These are phyloP conservation scores for Ustilago lituana DNA, from an alignment of 1,284 basidiomycete genomes.

Conservation along the genomic window DNA sequence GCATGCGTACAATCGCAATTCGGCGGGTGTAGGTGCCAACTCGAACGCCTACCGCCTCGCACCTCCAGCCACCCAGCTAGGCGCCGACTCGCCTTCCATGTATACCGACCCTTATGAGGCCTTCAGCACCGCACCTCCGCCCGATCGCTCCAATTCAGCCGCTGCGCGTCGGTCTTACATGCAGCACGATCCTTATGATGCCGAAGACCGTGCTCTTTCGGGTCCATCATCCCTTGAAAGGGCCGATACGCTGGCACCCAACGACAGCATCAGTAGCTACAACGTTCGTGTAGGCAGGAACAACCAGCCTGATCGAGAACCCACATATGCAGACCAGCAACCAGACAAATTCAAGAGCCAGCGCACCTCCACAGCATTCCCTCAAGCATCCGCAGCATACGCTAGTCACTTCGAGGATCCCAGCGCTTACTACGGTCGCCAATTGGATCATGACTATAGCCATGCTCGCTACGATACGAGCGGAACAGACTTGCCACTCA, in stretches of 20 bases:
- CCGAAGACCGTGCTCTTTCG: conserved; percentile 22
- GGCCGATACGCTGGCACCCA: conserved; percentile 46
- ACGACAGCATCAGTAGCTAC: conserved; percentile 55
- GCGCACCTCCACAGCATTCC: conserved; percentile 6
- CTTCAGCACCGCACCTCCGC: conserved; percentile 25
- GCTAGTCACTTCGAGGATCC: conserved; percentile 18
- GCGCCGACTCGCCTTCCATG: conserved; percentile 47
- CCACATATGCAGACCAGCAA: conserved; percentile 6
- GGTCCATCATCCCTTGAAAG: conserved; percentile 22
- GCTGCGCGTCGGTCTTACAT: conserved; percentile 20
- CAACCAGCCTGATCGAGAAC: conserved; percentile 15
- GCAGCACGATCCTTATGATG: conserved; percentile 35
- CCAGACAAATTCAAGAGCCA: conserved; percentile 3
- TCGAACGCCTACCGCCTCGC: conserved; percentile 35
- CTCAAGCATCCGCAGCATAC: conserved; percentile 9
- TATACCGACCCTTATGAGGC: conserved; percentile 56
- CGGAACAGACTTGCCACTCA: conserved; percentile 50
- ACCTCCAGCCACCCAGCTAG: conserved; percentile 21
- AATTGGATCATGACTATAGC: conserved; percentile 5
- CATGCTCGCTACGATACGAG: conserved; percentile 34
- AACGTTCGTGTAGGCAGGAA: conserved; percentile 41
- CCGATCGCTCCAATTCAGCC: conserved; percentile 1
- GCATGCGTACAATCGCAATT: conserved; percentile 19
- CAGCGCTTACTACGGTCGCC: conserved; percentile 15
- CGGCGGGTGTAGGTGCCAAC: conserved; percentile 34